A percentile compares a stretch with the other conserved stretches of the same genome.
These are phyloP conservation scores for Dichomitus squalens DNA, from an alignment of 1,284 basidiomycete genomes.

Conservation along the genomic window DNA sequence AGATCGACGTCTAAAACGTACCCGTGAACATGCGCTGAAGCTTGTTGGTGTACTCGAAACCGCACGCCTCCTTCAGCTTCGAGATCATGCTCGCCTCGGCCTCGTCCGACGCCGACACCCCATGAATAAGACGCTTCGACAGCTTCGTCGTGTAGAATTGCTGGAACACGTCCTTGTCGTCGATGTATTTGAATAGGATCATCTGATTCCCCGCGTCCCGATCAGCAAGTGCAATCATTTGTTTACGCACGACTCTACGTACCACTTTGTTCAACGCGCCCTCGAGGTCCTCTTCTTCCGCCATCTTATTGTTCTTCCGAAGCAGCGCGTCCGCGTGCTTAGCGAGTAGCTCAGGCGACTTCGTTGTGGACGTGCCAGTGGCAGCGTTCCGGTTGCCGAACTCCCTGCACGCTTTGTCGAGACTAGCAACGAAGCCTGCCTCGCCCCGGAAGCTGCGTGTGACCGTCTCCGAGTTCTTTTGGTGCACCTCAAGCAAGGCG, in stretches of 20 bases:
- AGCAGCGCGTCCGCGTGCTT: slow-evolving; percentile 92
- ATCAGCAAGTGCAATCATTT: not conserved
- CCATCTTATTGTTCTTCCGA: slow-evolving; percentile 95
- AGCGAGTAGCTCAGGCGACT: slow-evolving; percentile 93
- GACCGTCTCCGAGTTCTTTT: slow-evolving; percentile 92
- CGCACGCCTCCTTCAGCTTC: slow-evolving; percentile 97
- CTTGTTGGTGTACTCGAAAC: slow-evolving; percentile 99
- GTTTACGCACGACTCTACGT: slow-evolving; percentile 34
- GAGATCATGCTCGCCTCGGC: slow-evolving; percentile 98
- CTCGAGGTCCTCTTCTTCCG: slow-evolving; percentile 91
- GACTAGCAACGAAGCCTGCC: slow-evolving; percentile 91
- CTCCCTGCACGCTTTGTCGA: slow-evolving; percentile 96
- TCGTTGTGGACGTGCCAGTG: slow-evolving; percentile 81
- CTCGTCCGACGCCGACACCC: slow-evolving; percentile 94
- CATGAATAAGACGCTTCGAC: slow-evolving; percentile 92
- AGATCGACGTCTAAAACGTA: slow-evolving; percentile 35
- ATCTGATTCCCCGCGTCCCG: slow-evolving; percentile 56
- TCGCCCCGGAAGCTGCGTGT: slow-evolving; percentile 91
- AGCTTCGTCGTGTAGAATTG: slow-evolving; percentile 98
- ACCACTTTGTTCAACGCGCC: slow-evolving; percentile 90
- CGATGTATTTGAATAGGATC: slow-evolving; percentile 98
- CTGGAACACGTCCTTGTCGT: slow-evolving; percentile 99
- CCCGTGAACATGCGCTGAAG: slow-evolving; percentile 98
- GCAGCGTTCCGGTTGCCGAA: slow-evolving; percentile 96
- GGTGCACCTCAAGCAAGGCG: slow-evolving; percentile 88